These are phyloP conservation scores for Eleusine coracana DNA, from an alignment of 176 grass and related monocot species.

Conservation along the genomic window DNA sequence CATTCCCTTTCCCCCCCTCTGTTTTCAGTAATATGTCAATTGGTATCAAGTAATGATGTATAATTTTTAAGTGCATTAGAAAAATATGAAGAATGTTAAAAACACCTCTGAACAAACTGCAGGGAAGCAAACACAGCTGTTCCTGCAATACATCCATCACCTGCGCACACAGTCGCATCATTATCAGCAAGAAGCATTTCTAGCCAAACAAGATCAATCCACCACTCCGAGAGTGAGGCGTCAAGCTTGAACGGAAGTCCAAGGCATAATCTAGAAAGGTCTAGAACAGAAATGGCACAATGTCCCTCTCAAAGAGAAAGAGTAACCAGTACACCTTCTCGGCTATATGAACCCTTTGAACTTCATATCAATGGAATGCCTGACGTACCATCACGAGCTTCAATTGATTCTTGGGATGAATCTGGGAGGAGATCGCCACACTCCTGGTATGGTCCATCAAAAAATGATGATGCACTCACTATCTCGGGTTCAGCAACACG, in stretches of 20 bases:
- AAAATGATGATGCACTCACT: constrained; percentile 35
- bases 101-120: constrained; percentile 29
- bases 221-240: constrained; percentile 24
- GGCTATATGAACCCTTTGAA: constrained; percentile 19
- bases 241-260: constrained; percentile 44
- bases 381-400: background rate
- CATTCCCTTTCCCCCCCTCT: background rate
- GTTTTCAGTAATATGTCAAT: background rate
- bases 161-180: constrained; percentile 34
- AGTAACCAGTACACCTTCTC: background rate
- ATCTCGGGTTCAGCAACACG: constrained; percentile 27
- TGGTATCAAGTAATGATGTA: background rate
- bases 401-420: constrained; percentile 45
- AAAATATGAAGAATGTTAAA: background rate
- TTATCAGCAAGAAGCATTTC: constrained; percentile 44
- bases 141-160: constrained; percentile 45
- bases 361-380: background rate
- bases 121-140: constrained; percentile 57
- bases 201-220: constrained; percentile 37
- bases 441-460: constrained; percentile 37
- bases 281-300: constrained; percentile 28
- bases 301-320: constrained; percentile 24
- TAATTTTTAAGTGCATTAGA: background rate
- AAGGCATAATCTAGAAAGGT: constrained; percentile 22
- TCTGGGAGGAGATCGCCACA: constrained; percentile 23